Evolutionary conservation across 2,329 filamentous ascomycete species (phyloP).

Genomic region (Microascus cirrosus): DNA sequence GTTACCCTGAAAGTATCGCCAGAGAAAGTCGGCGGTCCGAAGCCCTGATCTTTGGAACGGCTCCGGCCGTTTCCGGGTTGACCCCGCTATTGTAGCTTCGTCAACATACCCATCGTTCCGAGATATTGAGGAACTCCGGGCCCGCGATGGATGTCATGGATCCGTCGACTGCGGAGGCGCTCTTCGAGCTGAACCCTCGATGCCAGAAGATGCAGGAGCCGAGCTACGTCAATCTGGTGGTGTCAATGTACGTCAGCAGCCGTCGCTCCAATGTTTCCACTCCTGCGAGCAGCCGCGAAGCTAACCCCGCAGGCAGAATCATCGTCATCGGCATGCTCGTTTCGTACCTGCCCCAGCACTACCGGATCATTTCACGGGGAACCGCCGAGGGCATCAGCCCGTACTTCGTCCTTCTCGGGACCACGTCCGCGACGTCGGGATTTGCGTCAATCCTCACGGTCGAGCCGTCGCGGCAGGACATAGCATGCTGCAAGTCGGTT

Average conservation of each 20-base stretch:
- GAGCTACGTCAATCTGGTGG: slow-evolving; percentile 7
- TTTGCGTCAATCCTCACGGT: slow-evolving; percentile 89
- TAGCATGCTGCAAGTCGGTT: slow-evolving; percentile 76
- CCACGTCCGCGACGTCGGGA: slow-evolving; percentile 75
- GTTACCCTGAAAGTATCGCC: not conserved
- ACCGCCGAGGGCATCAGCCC: slow-evolving; percentile 93
- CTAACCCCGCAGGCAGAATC: slow-evolving; percentile 34
- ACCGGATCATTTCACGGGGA: slow-evolving; percentile 74
- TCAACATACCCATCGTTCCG: not conserved
- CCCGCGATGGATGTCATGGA: not conserved
- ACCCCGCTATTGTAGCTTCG: not conserved
- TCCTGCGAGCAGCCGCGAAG: not conserved
- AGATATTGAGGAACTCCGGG: not conserved
- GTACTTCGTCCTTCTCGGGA: slow-evolving; percentile 89
- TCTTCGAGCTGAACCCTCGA: slow-evolving; percentile 1
- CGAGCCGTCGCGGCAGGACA: slow-evolving; percentile 70
- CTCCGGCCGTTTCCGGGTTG: not conserved
- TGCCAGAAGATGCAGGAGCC: slow-evolving; percentile 9
- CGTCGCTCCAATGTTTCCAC: not conserved
- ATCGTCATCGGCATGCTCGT: slow-evolving; percentile 81
- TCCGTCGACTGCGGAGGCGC: not conserved
- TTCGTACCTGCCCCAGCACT: slow-evolving; percentile 91
- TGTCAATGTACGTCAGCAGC: slow-evolving; percentile 8
- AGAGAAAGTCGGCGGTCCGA: not conserved
- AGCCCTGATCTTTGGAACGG: not conserved